Evolutionary conservation across 1,284 basidiomycete species (phyloP).

Genomic region (Irpex lacteus): DNA sequence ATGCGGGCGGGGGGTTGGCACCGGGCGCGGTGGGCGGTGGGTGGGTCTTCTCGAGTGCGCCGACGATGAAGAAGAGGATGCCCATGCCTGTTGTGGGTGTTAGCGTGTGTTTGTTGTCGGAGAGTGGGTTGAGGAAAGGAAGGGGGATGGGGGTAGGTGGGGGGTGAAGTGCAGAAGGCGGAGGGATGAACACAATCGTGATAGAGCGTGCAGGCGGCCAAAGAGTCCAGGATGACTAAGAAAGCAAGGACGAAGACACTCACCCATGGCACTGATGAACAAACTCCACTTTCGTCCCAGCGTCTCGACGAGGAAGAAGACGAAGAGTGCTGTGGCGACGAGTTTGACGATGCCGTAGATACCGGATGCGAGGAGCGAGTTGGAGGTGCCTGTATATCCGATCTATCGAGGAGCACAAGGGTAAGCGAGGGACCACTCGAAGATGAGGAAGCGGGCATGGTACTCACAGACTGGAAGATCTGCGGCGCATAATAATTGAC

Average conservation of each 20-base stretch:
- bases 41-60: conserved; percentile 73
- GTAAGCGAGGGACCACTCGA: no score
- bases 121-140: no score
- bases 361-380: conserved; percentile 74
- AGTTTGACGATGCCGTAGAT: conserved; percentile 82
- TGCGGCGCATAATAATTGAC: conserved; percentile 80
- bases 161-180: no score
- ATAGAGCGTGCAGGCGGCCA: not conserved
- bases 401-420: conserved; percentile 43
- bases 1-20: conserved; percentile 44
- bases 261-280: conserved; percentile 58
- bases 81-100: conserved; percentile 58
- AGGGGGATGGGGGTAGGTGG: no score
- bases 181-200: no score
- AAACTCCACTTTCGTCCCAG: conserved; percentile 58
- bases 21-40: conserved; percentile 40
- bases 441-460: no score
- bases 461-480: conserved; percentile 61
- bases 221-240: not conserved
- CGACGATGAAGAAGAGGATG: conserved; percentile 63
- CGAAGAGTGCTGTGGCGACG: conserved; percentile 48
- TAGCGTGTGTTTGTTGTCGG: no score
- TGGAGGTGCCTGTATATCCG: conserved; percentile 58
- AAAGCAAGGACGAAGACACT: not conserved
- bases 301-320: conserved; percentile 46